Base-by-base conservation (phyloP, 257 asterid genomes). In the Petunia secreta region DNA sequence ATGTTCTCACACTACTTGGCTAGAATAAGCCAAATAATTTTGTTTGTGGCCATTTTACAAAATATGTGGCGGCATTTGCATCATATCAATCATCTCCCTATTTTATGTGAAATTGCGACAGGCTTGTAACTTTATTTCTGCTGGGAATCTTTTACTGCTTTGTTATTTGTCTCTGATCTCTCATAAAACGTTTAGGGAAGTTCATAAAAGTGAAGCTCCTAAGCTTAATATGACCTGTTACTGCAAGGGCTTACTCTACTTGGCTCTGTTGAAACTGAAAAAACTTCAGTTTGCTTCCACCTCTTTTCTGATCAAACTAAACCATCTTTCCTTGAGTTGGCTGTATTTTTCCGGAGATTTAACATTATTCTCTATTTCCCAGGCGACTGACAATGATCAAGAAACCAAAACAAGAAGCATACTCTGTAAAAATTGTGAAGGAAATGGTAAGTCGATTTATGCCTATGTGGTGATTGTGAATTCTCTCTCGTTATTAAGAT, bases 391-490 rank as follows among this genome's bases (percentile, higher is more conserved):
- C 59, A 63, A 68, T 57, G 65, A 53, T 15, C 67, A 75, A 60
- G 64, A 60, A 48, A 82, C 82, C 25, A 84, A 87, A 44, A 14
- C 40, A 34, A 84, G 40, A 13, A 87, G 85, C 86, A 75, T 87
- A 1, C 48, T 87, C 6, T 87, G 89, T 78, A 10, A 63, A 63
- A 63, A 74, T 14, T 87, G 89, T 78, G 89, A 87, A 0, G 89
- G 89, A 78, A 85, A 84, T 84, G 88, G 88, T 87, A 48, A 82
- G 83, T 75, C 13, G 36, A 75, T 63, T 68, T 3, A 7, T 52
- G 44, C 4, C 59, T 25, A 46, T 52, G 54, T 15, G 37, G 15
- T 8, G 11, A n/a, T 69, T 10, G 3, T 1, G 7, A 8, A 36
- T 39, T 44, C 53, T 40, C 67, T 44, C 57, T 55, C 39, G 55